Evolutionary conservation across 2,329 filamentous ascomycete genomes (phyloP).

Genomic region (Aspergillus piperis): DNA sequence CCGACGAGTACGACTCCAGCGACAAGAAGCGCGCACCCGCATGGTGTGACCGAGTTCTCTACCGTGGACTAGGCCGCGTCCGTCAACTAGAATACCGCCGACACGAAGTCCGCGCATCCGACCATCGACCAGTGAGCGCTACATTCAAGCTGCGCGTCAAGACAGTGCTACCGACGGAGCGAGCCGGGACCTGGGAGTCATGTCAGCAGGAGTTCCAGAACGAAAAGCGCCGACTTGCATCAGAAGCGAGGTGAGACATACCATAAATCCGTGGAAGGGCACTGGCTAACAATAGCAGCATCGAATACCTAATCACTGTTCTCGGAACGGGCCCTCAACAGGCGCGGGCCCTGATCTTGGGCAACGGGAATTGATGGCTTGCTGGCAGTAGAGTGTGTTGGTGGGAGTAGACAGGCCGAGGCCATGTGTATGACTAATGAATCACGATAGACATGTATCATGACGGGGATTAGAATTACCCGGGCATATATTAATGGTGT

Average conservation of each 20-base stretch:
- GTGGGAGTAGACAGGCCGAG: not conserved
- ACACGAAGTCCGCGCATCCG: conserved; percentile 87
- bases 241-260: conserved; percentile 68
- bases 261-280: conserved; percentile 1
- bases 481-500: not conserved
- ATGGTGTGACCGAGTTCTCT: conserved; percentile 95
- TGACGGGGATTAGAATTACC: not conserved
- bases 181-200: conserved; percentile 68
- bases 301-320: conserved; percentile 66
- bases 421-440: conserved; percentile 40
- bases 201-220: conserved; percentile 74
- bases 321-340: conserved; percentile 59
- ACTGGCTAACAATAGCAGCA: conserved; percentile 43
- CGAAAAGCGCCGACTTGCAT: conserved; percentile 67
- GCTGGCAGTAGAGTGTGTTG: conserved; percentile 1
- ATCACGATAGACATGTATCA: conserved; percentile 42
- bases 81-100: conserved; percentile 84
- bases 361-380: conserved; percentile 21
- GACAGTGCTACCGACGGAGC: conserved; percentile 68
- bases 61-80: conserved; percentile 76
- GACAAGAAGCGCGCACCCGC: conserved; percentile 93
- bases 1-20: conserved; percentile 88
- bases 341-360: conserved; percentile 50
- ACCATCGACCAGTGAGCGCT: conserved; percentile 90
- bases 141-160: conserved; percentile 82